These are phyloP conservation scores for Leishmania guyanensis DNA, from an alignment of 208 protist species.

Conservation along the genomic window DNA sequence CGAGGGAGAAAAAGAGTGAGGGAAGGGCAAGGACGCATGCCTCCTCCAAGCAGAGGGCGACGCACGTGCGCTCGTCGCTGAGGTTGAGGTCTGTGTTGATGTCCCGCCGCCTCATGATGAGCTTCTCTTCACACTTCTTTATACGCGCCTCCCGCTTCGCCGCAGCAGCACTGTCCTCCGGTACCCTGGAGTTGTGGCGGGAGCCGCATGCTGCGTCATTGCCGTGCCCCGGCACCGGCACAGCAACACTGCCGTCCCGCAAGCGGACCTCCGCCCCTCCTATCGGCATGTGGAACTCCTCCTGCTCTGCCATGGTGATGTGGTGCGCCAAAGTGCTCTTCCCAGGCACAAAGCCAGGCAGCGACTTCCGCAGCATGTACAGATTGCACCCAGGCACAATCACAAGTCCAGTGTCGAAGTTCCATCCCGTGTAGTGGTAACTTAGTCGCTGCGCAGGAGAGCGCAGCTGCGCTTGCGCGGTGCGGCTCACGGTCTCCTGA, in stretches of 20 bases:
- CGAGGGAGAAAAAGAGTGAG: not conserved
- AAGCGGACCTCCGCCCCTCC: not conserved
- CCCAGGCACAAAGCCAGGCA: conserved; percentile 2
- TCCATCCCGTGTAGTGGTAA: conserved; percentile 4
- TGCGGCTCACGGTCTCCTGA: not conserved
- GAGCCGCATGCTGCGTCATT: not conserved
- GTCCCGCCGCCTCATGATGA: not conserved
- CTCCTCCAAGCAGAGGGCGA: conserved; percentile 1
- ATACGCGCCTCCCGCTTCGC: not conserved
- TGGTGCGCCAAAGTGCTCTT: conserved; percentile 5
- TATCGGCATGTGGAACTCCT: not conserved
- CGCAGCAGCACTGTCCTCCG: not conserved
- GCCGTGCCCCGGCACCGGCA: not conserved
- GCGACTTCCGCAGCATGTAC: not conserved
- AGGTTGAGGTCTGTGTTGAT: conserved; percentile 10
- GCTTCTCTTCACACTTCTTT: conserved; percentile 1
- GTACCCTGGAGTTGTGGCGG: not conserved
- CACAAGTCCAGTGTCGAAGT: not conserved
- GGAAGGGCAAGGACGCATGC: not conserved
- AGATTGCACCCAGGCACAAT: conserved; percentile 2
- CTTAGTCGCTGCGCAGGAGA: conserved; percentile 3
- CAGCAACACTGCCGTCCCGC: not conserved
- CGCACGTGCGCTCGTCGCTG: conserved; percentile 14
- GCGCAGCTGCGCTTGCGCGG: not conserved
- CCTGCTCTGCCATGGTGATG: not conserved